Conservation (phyloP, 805 yeast species). For the Metschnikowia similis region DNA sequence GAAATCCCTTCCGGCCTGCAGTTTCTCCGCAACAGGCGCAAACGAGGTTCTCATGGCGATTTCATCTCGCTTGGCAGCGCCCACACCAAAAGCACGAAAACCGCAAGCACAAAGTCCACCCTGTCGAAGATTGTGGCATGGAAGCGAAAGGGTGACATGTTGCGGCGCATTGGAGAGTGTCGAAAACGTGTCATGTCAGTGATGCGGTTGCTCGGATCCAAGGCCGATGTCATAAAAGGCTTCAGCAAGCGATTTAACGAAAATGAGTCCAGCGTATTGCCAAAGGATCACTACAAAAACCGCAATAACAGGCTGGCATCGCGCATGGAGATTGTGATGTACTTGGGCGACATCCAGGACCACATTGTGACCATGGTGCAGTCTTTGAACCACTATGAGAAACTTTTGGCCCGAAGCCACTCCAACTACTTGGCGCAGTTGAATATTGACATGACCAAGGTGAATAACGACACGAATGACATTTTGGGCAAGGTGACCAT, state of each 20-base stretch:
- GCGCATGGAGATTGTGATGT: slow-evolving; percentile 77
- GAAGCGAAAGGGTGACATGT: slow-evolving; percentile 92
- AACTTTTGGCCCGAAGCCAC: slow-evolving; percentile 89
- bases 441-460: slow-evolving; percentile 96
- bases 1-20: slow-evolving; percentile 17
- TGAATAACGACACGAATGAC: slow-evolving; percentile 95
- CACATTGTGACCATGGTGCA: slow-evolving; percentile 98
- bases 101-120: slow-evolving; percentile 34
- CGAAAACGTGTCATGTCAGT: slow-evolving; percentile 92
- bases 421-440: slow-evolving; percentile 94
- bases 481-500: slow-evolving; percentile 90
- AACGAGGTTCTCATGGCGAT: slow-evolving; percentile 14
- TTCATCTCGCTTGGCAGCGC: slow-evolving; percentile 11
- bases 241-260: slow-evolving; percentile 89
- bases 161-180: slow-evolving; percentile 91
- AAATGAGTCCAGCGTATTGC: slow-evolving; percentile 22
- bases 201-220: slow-evolving; percentile 76
- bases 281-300: slow-evolving; percentile 4
- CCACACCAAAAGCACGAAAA: slow-evolving; percentile 4
- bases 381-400: slow-evolving; percentile 89
- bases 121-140: slow-evolving; percentile 56
- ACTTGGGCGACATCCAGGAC: slow-evolving; percentile 95
- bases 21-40: slow-evolving; percentile 8
- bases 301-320: slow-evolving; percentile 44
- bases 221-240: slow-evolving; percentile 97